These are phyloP conservation scores for Schizosaccharomyces octosporus DNA, from an alignment of 805 yeast genomes.

Conservation along the genomic window DNA sequence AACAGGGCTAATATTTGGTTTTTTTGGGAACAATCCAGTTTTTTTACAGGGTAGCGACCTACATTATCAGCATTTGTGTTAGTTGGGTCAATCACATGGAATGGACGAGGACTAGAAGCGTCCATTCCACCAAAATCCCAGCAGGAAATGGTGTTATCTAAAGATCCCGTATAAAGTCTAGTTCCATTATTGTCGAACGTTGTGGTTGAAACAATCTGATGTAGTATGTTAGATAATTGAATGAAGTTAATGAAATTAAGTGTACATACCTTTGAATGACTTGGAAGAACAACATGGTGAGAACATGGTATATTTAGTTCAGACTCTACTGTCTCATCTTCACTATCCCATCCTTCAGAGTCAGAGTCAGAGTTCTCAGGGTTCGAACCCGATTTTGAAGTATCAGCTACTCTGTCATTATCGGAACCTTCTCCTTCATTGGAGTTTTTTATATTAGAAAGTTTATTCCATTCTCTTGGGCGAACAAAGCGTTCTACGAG, in stretches of 20 bases:
- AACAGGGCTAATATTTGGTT: conserved; percentile 9
- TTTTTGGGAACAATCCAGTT: conserved; percentile 8
- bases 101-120: conserved; percentile 8
- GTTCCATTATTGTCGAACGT: conserved; percentile 11
- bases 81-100: conserved; percentile 10
- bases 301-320: conserved; percentile 15
- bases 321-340: conserved; percentile 12
- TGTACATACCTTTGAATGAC: conserved; percentile 10
- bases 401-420: too few species aligned
- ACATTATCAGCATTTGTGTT: conserved; percentile 7
- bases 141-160: conserved; percentile 11
- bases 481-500: not conserved
- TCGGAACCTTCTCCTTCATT: too few species aligned
- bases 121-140: conserved; percentile 17
- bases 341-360: conserved; percentile 7
- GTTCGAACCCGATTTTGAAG: too few species aligned
- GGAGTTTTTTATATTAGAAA: too few species aligned
- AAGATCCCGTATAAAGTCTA: conserved; percentile 12
- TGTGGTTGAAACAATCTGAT: conserved; percentile 8
- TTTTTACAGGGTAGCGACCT: conserved; percentile 5
- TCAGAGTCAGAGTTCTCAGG: conserved; percentile 1
- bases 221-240: not conserved
- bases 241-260: not conserved
- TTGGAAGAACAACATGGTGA: conserved; percentile 12
- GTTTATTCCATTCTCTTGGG: not conserved